These are phyloP conservation scores for Globisporangium perplexum DNA, from an alignment of 352 stramenopile species.

Conservation along the genomic window DNA sequence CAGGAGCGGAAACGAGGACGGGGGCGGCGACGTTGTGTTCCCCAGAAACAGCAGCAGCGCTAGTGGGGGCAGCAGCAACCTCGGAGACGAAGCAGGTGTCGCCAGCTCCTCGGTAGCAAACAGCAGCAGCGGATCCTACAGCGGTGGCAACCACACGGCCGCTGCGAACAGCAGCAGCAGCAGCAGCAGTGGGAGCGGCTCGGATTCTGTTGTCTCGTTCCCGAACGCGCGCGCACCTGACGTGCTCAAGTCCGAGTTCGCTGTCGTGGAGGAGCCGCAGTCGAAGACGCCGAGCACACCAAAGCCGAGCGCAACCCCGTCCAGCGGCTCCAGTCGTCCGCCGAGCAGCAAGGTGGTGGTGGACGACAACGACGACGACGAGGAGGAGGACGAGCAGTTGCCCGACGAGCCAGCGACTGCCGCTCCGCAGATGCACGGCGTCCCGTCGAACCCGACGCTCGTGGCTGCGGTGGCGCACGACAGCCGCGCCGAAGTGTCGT, in stretches of 20 bases:
- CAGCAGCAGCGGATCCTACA: not conserved
- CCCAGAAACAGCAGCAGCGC: not conserved
- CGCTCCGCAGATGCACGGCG: slow-evolving; percentile 32
- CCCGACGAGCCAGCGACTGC: slow-evolving; percentile 1
- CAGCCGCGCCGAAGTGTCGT: slow-evolving; percentile 48
- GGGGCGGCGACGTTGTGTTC: not conserved
- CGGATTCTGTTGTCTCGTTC: not conserved
- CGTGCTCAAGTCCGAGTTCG: not conserved
- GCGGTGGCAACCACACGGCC: not conserved
- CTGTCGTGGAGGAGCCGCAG: not conserved
- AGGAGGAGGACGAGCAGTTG: not conserved
- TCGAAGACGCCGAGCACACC: not conserved
- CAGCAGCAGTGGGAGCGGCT: not conserved
- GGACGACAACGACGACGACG: not conserved
- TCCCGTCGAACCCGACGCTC: slow-evolving; percentile 57
- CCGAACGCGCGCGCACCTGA: not conserved
- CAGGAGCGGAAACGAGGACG: not conserved
- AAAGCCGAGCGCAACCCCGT: not conserved
- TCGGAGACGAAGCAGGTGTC: not conserved
- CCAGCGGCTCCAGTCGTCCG: not conserved
- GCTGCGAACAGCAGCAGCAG: not conserved
- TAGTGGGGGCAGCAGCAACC: not conserved
- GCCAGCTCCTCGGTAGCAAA: not conserved
- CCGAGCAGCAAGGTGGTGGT: not conserved
- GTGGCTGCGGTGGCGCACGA: slow-evolving; percentile 50